Percentiles rank a stretch among this genome's conserved stretches.
These are phyloP conservation scores for Podaxis sp. DNA, from an alignment of 768 basidiomycete species.

Conservation along the genomic window DNA sequence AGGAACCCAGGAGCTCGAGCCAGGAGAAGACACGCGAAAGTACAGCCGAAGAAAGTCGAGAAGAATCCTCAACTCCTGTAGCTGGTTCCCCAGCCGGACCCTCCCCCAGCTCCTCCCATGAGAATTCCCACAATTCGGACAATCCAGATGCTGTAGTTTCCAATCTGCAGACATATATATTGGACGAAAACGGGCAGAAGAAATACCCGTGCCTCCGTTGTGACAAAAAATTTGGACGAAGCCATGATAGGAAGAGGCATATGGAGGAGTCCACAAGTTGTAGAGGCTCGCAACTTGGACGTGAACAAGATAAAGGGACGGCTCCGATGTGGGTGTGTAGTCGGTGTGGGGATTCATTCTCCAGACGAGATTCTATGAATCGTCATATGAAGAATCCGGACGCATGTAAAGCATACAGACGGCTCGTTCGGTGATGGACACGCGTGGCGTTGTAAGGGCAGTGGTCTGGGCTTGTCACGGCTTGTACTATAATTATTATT, in stretches of 20 bases:
- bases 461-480: not conserved
- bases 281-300: not conserved
- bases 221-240: constrained; percentile 9
- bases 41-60: not conserved
- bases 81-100: not conserved
- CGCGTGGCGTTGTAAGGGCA: not conserved
- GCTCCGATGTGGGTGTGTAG: constrained; percentile 9
- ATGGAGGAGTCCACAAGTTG: constrained; percentile 14
- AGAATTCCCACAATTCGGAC: constrained; percentile 4
- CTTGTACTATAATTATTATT: constrained; percentile 2
- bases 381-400: constrained; percentile 12
- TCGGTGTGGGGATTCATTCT: constrained; percentile 10
- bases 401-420: constrained; percentile 7
- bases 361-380: constrained; percentile 8
- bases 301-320: not conserved
- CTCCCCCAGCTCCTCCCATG: not conserved
- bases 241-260: constrained; percentile 9
- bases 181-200: constrained; percentile 7
- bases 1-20: not conserved
- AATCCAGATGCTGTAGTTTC: not conserved
- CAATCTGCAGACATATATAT: not conserved
- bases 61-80: not conserved
- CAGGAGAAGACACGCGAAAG: not conserved
- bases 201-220: constrained; percentile 9
- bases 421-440: not conserved